phyloP scores from a whole-genome alignment of 1,284 basidiomycete genomes.

The Chondrostereum purpureum region DNA sequence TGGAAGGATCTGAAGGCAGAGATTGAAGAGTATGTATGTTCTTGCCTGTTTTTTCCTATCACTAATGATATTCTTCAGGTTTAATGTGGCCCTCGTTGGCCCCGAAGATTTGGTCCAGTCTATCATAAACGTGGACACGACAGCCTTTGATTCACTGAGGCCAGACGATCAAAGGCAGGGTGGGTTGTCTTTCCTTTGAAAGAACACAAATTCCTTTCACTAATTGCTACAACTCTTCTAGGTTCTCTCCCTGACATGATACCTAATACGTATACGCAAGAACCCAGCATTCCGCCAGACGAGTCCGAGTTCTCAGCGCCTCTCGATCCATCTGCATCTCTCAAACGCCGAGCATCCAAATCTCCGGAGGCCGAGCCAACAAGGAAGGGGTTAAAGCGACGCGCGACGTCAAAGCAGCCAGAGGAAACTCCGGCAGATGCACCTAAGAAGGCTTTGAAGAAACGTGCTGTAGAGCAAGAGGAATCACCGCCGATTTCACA shows the following conservation, averaged over 20 bases:
- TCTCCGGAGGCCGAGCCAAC: too few species aligned
- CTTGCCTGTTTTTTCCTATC: not conserved
- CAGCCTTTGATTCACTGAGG: conserved; percentile 19
- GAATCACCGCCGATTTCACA: too few species aligned
- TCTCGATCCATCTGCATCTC: too few species aligned
- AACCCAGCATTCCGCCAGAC: conserved; percentile 23
- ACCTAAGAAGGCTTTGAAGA: too few species aligned
- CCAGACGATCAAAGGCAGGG: not conserved
- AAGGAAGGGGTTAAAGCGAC: too few species aligned
- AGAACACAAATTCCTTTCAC: too few species aligned
- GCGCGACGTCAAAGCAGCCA: too few species aligned
- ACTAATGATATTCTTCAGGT: conserved; percentile 22
- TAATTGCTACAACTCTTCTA: too few species aligned
- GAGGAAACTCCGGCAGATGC: too few species aligned
- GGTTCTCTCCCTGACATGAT: too few species aligned
- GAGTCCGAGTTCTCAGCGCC: conserved; percentile 35
- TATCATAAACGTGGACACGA: conserved; percentile 33
- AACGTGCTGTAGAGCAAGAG: too few species aligned
- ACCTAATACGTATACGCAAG: conserved; percentile 11
- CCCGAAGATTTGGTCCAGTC: conserved; percentile 33
- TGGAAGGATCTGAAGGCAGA: conserved; percentile 49
- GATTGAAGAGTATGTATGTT: conserved; percentile 38
- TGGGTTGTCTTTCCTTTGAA: not conserved
- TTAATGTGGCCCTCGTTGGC: conserved; percentile 29
- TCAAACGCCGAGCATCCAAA: too few species aligned